phyloP scores from a whole-genome alignment of 2,329 filamentous ascomycete species.

The Sphaerostilbella broomeana region DNA sequence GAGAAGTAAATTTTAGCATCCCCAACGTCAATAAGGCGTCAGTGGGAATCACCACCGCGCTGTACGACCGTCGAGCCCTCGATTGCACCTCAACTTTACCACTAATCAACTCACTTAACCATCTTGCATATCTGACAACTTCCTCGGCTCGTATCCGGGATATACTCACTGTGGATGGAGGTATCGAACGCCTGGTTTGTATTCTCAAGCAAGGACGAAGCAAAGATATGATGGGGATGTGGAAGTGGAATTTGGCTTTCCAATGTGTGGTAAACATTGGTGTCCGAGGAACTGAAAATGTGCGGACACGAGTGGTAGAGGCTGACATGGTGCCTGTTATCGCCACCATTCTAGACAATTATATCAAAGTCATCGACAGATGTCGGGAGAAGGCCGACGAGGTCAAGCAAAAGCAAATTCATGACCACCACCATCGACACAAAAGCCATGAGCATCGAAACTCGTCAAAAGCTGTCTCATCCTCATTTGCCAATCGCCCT shows the following conservation, averaged over 20 bases:
- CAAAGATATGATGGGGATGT: conserved; percentile 99
- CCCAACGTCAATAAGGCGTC: conserved; percentile 99
- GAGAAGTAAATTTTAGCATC: conserved; percentile 99
- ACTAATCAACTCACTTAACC: conserved; percentile 97
- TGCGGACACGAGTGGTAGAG: conserved; percentile 91
- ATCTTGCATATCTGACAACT: conserved; percentile 95
- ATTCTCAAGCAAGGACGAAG: conserved; percentile 96
- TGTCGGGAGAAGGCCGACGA: conserved; percentile 82
- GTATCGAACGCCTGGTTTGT: conserved; percentile 91
- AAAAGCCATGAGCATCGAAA: conserved; percentile 43
- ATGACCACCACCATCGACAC: conserved; percentile 46
- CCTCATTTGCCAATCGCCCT: conserved; percentile 49
- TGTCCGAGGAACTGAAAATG: conserved; percentile 87
- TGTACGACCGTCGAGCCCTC: conserved; percentile 94
- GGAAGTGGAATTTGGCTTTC: conserved; percentile 99
- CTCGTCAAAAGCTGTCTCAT: conserved; percentile 40
- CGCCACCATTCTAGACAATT: conserved; percentile 95
- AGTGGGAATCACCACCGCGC: conserved; percentile 94
- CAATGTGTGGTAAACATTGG: conserved; percentile 99
- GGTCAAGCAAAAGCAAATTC: conserved; percentile 62
- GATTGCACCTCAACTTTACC: conserved; percentile 97
- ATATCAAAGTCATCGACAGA: conserved; percentile 92
- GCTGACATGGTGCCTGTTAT: conserved; percentile 99
- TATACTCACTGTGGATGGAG: conserved; percentile 96
- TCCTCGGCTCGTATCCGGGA: conserved; percentile 96